Percentiles rank a stretch among this genome's conserved stretches.
phyloP scores from a whole-genome alignment of 2,329 filamentous ascomycete species.

The Ophiostoma novo-ulmi region DNA sequence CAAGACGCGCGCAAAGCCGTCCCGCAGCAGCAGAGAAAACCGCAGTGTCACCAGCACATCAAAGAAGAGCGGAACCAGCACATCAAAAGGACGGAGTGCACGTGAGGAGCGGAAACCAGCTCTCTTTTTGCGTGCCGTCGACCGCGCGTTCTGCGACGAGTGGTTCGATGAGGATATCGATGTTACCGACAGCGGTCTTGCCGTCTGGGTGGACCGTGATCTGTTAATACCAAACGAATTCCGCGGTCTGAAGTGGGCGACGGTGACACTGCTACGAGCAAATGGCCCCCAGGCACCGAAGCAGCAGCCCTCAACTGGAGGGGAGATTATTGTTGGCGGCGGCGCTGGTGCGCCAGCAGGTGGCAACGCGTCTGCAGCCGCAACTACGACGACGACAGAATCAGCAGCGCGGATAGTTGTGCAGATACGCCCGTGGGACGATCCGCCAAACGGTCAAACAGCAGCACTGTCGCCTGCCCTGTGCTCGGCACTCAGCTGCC shows the following conservation, averaged over 20 bases:
- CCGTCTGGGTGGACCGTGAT: slow-evolving; percentile 81
- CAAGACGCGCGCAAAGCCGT: slow-evolving; percentile 71
- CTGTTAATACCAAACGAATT: slow-evolving; percentile 66
- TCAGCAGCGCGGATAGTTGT: slow-evolving; percentile 68
- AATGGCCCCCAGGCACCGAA: slow-evolving; percentile 65
- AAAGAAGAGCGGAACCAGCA: slow-evolving; percentile 73
- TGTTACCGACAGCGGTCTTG: slow-evolving; percentile 48
- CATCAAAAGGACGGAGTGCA: slow-evolving; percentile 42
- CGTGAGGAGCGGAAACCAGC: slow-evolving; percentile 63
- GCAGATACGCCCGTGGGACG: slow-evolving; percentile 71
- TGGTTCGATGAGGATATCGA: slow-evolving; percentile 67
- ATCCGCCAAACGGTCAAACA: slow-evolving; percentile 76
- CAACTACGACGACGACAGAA: slow-evolving; percentile 38
- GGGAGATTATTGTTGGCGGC: slow-evolving; percentile 52
- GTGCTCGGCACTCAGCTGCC: slow-evolving; percentile 65
- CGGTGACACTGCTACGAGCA: slow-evolving; percentile 81
- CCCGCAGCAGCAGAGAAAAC: slow-evolving; percentile 64
- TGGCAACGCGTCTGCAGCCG: slow-evolving; percentile 21
- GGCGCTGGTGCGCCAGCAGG: slow-evolving; percentile 26
- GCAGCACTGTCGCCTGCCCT: slow-evolving; percentile 72
- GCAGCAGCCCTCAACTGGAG: slow-evolving; percentile 34
- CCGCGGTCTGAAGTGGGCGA: slow-evolving; percentile 69
- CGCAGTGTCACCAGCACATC: slow-evolving; percentile 76
- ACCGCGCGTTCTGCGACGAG: slow-evolving; percentile 61
- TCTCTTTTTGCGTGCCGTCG: slow-evolving; percentile 75